Conservation (phyloP, 805 yeast species). For the Scheffersomyces amazonensis region DNA sequence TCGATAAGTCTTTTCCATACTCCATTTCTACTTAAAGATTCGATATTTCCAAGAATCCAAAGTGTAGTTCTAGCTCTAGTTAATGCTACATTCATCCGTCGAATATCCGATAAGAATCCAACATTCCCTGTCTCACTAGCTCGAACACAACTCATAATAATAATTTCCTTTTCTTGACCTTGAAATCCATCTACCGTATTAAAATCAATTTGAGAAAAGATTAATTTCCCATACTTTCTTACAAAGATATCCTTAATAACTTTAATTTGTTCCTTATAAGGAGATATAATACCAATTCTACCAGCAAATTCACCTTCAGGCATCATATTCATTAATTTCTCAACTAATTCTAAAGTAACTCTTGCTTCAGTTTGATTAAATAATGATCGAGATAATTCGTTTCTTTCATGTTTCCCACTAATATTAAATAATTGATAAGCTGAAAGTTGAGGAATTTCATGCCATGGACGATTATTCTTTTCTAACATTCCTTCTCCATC, state of each 20-base stretch:
- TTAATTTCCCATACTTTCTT: conserved; percentile 57
- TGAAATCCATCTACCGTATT: conserved; percentile 96
- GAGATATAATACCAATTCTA: conserved; percentile 86
- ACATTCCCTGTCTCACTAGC: conserved; percentile 67
- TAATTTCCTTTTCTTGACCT: conserved; percentile 87
- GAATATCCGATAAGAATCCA: conserved; percentile 85
- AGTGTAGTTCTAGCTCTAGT: conserved; percentile 90
- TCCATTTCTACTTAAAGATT: conserved; percentile 59
- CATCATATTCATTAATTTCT: conserved; percentile 46
- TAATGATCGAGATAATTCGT: conserved; percentile 63
- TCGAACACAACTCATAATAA: conserved; percentile 92
- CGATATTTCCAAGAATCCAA: conserved; percentile 85
- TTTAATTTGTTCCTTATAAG: conserved; percentile 84
- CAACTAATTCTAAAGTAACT: conserved; percentile 65
- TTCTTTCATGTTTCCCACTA: conserved; percentile 58
- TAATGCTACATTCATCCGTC: conserved; percentile 96
- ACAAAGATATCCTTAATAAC: conserved; percentile 56
- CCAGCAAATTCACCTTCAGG: conserved; percentile 60
- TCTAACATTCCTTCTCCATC: conserved; percentile 77
- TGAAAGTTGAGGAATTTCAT: conserved; percentile 47
- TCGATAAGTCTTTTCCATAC: conserved; percentile 72
- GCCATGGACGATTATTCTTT: conserved; percentile 74
- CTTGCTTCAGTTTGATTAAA: conserved; percentile 70
- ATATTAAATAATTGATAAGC: conserved; percentile 83
- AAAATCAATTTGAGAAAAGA: conserved; percentile 71